These are phyloP conservation scores for Pharnaceum exiguum DNA, from an alignment of 148 eudicot genomes.

Conservation along the genomic window DNA sequence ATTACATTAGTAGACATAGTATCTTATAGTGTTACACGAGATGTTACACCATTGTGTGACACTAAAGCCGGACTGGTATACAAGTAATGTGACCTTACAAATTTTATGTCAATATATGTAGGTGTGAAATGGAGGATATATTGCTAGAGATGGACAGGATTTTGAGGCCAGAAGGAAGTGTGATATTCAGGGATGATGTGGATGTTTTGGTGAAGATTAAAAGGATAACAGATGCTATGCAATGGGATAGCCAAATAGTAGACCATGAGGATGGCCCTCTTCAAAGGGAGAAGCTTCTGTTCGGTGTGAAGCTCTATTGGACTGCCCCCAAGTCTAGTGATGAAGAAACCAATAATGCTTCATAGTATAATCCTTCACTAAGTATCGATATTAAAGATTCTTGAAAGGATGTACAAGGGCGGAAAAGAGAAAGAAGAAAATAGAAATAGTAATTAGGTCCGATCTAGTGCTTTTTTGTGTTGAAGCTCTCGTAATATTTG, in stretches of 20 bases:
- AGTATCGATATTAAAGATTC: no score
- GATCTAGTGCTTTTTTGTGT: no score
- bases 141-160: constrained; percentile 87
- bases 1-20: no score
- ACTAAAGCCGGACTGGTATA: no score
- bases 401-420: no score
- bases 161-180: constrained; percentile 80
- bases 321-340: constrained; percentile 47
- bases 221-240: constrained; percentile 53
- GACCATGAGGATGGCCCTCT: constrained; percentile 92
- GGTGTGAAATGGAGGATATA: constrained; percentile 79
- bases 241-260: constrained; percentile 75
- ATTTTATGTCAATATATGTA: constrained; percentile 1
- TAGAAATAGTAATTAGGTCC: no score
- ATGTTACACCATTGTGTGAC: no score
- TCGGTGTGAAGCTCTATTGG: constrained; percentile 79
- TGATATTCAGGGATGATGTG: constrained; percentile 74
- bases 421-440: no score
- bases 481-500: no score
- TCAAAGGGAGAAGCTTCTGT: constrained; percentile 70
- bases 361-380: constrained; percentile 11
- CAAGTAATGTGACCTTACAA: no score
- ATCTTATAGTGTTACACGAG: no score
- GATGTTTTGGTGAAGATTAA: constrained; percentile 54
- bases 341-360: constrained; percentile 1